Conservation (phyloP, 2,329 filamentous ascomycete species). For the Saccharata proteae region DNA sequence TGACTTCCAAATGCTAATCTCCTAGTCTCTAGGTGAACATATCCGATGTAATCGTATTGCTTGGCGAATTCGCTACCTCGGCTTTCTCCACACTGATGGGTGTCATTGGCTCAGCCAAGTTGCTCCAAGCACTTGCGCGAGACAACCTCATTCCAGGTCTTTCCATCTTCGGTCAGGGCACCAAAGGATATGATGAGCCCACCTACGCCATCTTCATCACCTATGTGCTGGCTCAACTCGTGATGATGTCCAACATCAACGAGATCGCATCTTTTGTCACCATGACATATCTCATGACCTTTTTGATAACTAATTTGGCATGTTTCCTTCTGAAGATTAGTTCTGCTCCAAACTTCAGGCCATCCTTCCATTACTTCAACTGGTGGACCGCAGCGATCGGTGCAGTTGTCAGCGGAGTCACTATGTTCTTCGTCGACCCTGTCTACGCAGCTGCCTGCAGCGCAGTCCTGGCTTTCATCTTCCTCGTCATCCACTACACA, state of each 20-base stretch:
- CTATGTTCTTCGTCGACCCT: constrained; percentile 86
- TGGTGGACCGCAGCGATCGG: constrained; percentile 71
- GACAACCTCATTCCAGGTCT: constrained; percentile 70
- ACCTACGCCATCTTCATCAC: constrained; percentile 65
- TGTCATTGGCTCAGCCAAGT: constrained; percentile 71
- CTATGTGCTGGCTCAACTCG: constrained; percentile 62
- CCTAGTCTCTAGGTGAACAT: constrained; percentile 46
- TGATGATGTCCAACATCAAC: constrained; percentile 73
- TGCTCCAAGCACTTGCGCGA: constrained; percentile 70
- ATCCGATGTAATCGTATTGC: constrained; percentile 60
- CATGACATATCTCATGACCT: constrained; percentile 89
- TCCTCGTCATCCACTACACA: constrained; percentile 74
- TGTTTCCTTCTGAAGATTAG: constrained; percentile 80
- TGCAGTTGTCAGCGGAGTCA: constrained; percentile 60
- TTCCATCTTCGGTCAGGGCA: constrained; percentile 61
- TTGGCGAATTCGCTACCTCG: constrained; percentile 71
- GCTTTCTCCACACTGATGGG: constrained; percentile 84
- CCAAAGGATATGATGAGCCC: constrained; percentile 60
- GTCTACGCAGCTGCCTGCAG: constrained; percentile 68
- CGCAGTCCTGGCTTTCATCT: constrained; percentile 61
- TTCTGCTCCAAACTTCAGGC: constrained; percentile 78
- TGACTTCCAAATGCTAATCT: constrained; percentile 1
- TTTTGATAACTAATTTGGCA: constrained; percentile 76
- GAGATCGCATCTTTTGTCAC: constrained; percentile 82
- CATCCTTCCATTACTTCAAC: constrained; percentile 80